phyloP scores from a whole-genome alignment of 805 yeast species.

The Saitoella complicata region DNA sequence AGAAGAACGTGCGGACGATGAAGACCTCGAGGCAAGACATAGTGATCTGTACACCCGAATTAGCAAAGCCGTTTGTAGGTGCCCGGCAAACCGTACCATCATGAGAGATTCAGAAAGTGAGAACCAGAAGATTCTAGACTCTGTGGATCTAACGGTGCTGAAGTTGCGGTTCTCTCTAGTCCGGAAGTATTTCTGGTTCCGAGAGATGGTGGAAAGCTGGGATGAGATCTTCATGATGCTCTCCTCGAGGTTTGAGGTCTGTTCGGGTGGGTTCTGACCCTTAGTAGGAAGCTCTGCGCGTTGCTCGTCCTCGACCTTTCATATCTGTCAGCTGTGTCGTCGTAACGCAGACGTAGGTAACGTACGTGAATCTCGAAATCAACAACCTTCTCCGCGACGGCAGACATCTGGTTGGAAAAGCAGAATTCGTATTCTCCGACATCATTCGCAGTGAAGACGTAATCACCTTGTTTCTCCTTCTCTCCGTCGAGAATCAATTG shows the following conservation, averaged over 20 bases:
- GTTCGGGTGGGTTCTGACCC: slow-evolving; percentile 4
- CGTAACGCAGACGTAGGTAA: slow-evolving; percentile 14
- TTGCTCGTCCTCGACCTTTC: slow-evolving; percentile 25
- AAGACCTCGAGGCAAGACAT: slow-evolving; percentile 64
- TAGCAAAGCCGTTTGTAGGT: no score
- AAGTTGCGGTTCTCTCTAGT: slow-evolving; percentile 85
- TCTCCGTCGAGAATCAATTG: slow-evolving; percentile 35
- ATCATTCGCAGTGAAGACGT: slow-evolving; percentile 45
- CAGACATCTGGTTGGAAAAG: slow-evolving; percentile 65
- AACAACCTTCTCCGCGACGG: slow-evolving; percentile 65
- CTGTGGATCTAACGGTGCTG: slow-evolving; percentile 69
- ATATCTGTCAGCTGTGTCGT: not conserved
- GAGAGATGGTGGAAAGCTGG: slow-evolving; percentile 17
- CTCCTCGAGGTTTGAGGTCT: slow-evolving; percentile 10
- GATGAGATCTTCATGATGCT: slow-evolving; percentile 22
- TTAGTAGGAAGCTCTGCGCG: slow-evolving; percentile 44
- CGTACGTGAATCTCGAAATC: slow-evolving; percentile 54
- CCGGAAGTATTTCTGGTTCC: slow-evolving; percentile 56
- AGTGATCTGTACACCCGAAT: slow-evolving; percentile 23
- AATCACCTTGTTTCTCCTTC: slow-evolving; percentile 66
- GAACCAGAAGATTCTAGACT: slow-evolving; percentile 60
- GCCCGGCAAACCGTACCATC: slow-evolving; percentile 26
- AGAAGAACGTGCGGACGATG: slow-evolving; percentile 71
- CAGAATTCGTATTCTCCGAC: slow-evolving; percentile 80
- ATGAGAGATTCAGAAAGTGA: slow-evolving; percentile 53